phyloP scores from a whole-genome alignment of 192 early-diverging fungal species.

The Gonapodya sp. region DNA sequence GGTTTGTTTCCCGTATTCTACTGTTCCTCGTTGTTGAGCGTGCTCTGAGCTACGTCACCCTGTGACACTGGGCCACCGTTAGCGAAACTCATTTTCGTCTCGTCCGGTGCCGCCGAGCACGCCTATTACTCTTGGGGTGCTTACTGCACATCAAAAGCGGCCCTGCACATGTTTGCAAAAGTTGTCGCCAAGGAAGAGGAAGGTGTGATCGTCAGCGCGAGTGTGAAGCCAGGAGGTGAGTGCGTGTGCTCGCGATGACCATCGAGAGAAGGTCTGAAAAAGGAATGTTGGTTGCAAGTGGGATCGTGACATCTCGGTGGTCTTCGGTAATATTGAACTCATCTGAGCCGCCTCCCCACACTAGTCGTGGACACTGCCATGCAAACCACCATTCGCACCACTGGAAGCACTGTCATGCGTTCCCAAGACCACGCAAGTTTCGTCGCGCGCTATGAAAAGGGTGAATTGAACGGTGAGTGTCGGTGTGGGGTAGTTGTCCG shows the following conservation, averaged over 20 bases:
- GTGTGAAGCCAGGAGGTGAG: background rate
- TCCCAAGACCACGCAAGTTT: background rate
- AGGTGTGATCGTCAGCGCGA: background rate
- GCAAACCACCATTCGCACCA: background rate
- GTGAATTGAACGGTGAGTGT: background rate
- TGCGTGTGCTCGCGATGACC: too few species aligned
- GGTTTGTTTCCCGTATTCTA: too few species aligned
- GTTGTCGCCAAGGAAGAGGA: background rate
- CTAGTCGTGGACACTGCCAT: background rate
- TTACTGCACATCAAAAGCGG: background rate
- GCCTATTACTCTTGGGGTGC: background rate
- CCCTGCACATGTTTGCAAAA: background rate
- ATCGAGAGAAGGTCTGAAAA: too few species aligned
- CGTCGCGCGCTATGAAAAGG: background rate
- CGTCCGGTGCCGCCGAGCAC: background rate
- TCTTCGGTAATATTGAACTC: background rate
- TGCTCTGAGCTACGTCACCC: too few species aligned
- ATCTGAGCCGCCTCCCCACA: background rate
- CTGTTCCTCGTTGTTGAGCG: too few species aligned
- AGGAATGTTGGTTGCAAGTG: too few species aligned
- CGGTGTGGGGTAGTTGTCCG: background rate
- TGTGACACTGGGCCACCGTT: too few species aligned
- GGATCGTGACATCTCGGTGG: background rate
- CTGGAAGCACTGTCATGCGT: background rate
- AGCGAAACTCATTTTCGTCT: background rate